phyloP scores from a whole-genome alignment of 768 basidiomycete genomes.

The Inosperma sp. region DNA sequence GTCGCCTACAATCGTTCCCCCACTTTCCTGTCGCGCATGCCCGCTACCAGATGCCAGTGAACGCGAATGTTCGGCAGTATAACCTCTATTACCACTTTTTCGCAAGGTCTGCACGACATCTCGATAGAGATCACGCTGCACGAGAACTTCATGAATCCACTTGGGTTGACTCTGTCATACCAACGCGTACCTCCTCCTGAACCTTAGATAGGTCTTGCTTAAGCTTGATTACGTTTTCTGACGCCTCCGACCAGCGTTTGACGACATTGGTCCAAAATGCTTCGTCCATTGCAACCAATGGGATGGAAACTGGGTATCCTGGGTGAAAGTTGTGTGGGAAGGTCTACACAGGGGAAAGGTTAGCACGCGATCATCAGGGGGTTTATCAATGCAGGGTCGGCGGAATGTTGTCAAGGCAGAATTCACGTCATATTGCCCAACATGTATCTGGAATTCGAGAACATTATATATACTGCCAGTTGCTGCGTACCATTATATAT shows the following conservation, averaged over 20 bases:
- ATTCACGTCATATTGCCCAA: background rate
- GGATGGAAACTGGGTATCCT: background rate
- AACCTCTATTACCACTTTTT: slow-evolving; percentile 7
- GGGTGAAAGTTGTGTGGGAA: slow-evolving; percentile 4
- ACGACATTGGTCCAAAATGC: slow-evolving; percentile 32
- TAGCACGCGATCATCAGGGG: background rate
- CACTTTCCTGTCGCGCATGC: background rate
- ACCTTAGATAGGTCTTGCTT: slow-evolving; percentile 30
- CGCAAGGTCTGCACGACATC: slow-evolving; percentile 14
- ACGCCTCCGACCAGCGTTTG: slow-evolving; percentile 37
- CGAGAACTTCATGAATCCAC: background rate
- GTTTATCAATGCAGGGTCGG: background rate
- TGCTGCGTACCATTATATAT: too few relatives aligned
- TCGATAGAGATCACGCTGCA: slow-evolving; percentile 17
- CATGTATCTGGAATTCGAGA: background rate
- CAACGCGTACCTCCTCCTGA: slow-evolving; percentile 26
- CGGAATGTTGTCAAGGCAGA: background rate
- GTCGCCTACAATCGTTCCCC: slow-evolving; percentile 1
- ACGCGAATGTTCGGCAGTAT: slow-evolving; percentile 3
- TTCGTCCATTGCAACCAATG: slow-evolving; percentile 28
- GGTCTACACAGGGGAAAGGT: background rate
- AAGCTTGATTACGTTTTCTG: slow-evolving; percentile 29
- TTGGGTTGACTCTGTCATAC: background rate
- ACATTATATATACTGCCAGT: too few relatives aligned
- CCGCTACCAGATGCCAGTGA: background rate